phyloP scores from a whole-genome alignment of 2,329 filamentous ascomycete species.

The Colletotrichum kahawae region DNA sequence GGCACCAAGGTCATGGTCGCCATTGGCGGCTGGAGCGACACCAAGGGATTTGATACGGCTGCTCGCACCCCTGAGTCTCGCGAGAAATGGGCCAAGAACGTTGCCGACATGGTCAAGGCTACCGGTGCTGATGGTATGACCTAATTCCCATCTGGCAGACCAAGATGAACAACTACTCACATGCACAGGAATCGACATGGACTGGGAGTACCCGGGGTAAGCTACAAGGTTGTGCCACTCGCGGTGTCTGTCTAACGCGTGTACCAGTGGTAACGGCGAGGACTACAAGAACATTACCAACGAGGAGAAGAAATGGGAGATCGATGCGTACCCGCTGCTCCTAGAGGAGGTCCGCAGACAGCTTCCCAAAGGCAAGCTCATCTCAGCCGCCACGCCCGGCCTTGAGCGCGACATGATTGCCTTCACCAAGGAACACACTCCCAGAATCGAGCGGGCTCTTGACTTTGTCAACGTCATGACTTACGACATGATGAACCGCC shows the following conservation, averaged over 20 bases:
- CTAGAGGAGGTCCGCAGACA: constrained; percentile 62
- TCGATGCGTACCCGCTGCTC: constrained; percentile 66
- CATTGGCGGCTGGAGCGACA: constrained; percentile 78
- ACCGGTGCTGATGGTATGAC: constrained; percentile 68
- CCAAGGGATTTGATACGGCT: constrained; percentile 63
- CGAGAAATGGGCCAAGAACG: constrained; percentile 65
- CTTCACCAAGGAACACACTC: constrained; percentile 62
- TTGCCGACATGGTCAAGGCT: constrained; percentile 64
- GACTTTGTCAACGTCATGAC: constrained; percentile 74
- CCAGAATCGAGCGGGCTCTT: constrained; percentile 61
- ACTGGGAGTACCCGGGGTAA: constrained; percentile 68
- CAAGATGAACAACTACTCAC: neutral
- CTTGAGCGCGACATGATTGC: constrained; percentile 70
- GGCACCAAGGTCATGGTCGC: constrained; percentile 71
- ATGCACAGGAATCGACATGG: constrained; percentile 49
- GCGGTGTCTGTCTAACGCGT: neutral
- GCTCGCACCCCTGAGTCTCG: constrained; percentile 50
- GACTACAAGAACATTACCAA: constrained; percentile 73
- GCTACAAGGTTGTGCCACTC: constrained; percentile 7
- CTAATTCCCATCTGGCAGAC: neutral
- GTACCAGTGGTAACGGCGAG: constrained; percentile 65
- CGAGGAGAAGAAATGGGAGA: constrained; percentile 62
- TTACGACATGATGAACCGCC: constrained; percentile 74
- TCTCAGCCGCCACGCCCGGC: constrained; percentile 74
- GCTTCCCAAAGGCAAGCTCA: constrained; percentile 60